Evolutionary conservation across 345 rosid species (phyloP).

Genomic region (Rubroshorea leprosula): DNA sequence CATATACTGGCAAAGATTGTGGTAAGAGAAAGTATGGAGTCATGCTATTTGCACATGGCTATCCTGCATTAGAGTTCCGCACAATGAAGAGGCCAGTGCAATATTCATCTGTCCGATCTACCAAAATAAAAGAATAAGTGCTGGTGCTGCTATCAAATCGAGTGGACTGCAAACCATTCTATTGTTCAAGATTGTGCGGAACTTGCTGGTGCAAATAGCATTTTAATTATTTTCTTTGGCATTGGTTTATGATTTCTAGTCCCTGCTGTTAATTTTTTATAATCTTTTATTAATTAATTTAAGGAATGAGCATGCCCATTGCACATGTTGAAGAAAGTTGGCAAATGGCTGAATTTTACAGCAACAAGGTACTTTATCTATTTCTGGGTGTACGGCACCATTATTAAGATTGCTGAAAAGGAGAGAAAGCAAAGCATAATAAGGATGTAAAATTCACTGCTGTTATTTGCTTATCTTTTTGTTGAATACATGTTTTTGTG

Average conservation of each 20-base stretch:
- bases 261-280: slow-evolving; percentile 7
- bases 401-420: not conserved
- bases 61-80: not conserved
- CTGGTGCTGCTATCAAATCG: not conserved
- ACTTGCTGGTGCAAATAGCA: slow-evolving; percentile 2
- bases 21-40: slow-evolving; percentile 38
- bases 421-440: slow-evolving; percentile 2
- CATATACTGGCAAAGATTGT: slow-evolving; percentile 86
- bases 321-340: slow-evolving; percentile 98
- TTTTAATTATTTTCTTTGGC: not conserved
- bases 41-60: not conserved
- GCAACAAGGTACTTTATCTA: slow-evolving; percentile 62
- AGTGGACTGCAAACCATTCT: not conserved
- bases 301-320: slow-evolving; percentile 98
- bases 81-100: not conserved
- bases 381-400: slow-evolving; percentile 1
- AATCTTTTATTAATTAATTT: slow-evolving; percentile 19
- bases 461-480: not conserved
- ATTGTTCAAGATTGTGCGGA: not conserved
- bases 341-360: slow-evolving; percentile 98
- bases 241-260: not conserved
- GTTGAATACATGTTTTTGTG: not conserved
- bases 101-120: not conserved
- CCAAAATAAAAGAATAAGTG: not conserved
- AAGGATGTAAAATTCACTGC: not conserved